Evolutionary conservation across 169 alveolate species (phyloP).

Genomic region (Theileria sp.): DNA sequence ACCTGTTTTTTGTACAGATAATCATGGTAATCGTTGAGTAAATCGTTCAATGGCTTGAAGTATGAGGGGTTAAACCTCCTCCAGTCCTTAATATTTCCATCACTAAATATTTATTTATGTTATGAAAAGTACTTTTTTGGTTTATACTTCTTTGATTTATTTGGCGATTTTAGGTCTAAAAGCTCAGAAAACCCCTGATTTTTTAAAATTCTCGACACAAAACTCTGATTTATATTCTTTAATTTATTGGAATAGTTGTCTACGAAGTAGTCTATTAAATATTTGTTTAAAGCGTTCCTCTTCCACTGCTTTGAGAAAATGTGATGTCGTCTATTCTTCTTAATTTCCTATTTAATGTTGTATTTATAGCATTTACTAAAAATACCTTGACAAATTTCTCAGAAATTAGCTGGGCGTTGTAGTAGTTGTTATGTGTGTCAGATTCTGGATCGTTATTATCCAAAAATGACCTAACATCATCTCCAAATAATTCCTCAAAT

Average conservation of each 20-base stretch:
- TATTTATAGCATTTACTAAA: background rate
- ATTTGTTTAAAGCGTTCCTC: slow-evolving; percentile 50
- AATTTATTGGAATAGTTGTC: background rate
- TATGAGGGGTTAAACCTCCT: slow-evolving; percentile 35
- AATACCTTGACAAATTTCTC: slow-evolving; percentile 5
- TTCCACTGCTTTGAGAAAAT: slow-evolving; percentile 62
- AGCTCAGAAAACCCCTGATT: background rate
- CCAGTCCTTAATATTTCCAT: slow-evolving; percentile 43
- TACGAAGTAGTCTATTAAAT: slow-evolving; percentile 8
- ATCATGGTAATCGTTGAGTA: slow-evolving; percentile 31
- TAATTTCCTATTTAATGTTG: slow-evolving; percentile 28
- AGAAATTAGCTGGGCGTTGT: background rate
- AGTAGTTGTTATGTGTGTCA: background rate
- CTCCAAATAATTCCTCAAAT: slow-evolving; percentile 23
- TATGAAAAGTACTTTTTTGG: background rate
- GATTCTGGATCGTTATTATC: background rate
- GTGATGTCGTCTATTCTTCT: slow-evolving; percentile 46
- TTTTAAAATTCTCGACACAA: background rate
- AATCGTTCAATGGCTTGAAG: slow-evolving; percentile 34
- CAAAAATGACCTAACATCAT: slow-evolving; percentile 3
- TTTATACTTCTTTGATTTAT: background rate
- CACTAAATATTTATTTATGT: background rate
- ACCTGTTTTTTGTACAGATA: slow-evolving; percentile 40
- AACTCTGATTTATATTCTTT: slow-evolving; percentile 14
- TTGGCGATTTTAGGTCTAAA: background rate